phyloP scores from a whole-genome alignment of 1,139 yeast species.

The Kluyveromyces sp. region DNA sequence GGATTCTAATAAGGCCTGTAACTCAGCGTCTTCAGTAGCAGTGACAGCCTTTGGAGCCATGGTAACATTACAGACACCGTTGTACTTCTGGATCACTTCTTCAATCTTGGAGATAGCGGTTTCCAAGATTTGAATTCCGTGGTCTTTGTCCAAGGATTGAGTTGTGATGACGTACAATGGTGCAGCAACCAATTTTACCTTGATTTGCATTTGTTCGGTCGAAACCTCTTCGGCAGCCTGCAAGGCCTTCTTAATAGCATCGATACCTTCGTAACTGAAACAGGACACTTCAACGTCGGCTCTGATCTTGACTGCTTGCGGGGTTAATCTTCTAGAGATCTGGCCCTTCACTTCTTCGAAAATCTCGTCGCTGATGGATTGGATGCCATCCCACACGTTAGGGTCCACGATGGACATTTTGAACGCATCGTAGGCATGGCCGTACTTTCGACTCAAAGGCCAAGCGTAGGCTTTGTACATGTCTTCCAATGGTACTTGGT shows the following conservation, averaged over 20 bases:
- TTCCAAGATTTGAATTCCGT: slow-evolving; percentile 74
- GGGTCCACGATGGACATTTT: slow-evolving; percentile 93
- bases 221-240: slow-evolving; percentile 79
- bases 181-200: slow-evolving; percentile 94
- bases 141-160: slow-evolving; percentile 84
- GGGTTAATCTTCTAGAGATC: slow-evolving; percentile 90
- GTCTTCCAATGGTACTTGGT: slow-evolving; percentile 76
- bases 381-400: slow-evolving; percentile 73
- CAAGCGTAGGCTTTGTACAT: slow-evolving; percentile 88
- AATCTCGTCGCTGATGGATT: slow-evolving; percentile 57
- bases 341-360: slow-evolving; percentile 77
- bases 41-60: slow-evolving; percentile 99
- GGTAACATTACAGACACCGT: slow-evolving; percentile 85
- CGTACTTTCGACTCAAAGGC: slow-evolving; percentile 94
- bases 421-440: slow-evolving; percentile 97
- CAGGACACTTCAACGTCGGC: slow-evolving; percentile 98
- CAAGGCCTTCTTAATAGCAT: slow-evolving; percentile 88
- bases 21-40: slow-evolving; percentile 96
- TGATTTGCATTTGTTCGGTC: slow-evolving; percentile 78
- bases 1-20: slow-evolving; percentile 84
- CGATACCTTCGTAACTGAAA: slow-evolving; percentile 95
- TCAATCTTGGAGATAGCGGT: slow-evolving; percentile 73
- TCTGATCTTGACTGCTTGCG: slow-evolving; percentile 95
- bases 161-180: slow-evolving; percentile 93
- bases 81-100: slow-evolving; percentile 60